A percentile compares a stretch with the other conserved stretches of the same genome.
Conservation (phyloP, 306 rosid species). For the Oemleria cerasiformis region DNA sequence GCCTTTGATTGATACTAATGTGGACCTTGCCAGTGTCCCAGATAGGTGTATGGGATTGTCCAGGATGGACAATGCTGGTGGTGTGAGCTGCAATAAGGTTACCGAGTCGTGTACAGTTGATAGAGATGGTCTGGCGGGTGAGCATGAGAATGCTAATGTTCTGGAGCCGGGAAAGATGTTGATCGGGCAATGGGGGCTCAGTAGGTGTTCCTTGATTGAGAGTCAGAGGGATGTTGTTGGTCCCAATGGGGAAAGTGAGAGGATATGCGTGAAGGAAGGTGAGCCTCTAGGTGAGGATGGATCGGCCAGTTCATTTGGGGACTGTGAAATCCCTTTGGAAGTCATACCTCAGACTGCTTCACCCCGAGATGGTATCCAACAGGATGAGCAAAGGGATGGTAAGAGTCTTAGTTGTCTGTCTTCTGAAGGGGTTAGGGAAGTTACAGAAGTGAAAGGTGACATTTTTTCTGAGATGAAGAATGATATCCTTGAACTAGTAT, state of each 20-base stretch:
- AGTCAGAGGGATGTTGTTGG: conserved; percentile 23
- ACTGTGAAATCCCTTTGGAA: conserved; percentile 24
- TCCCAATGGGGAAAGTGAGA: conserved; percentile 20
- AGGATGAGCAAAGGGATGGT: conserved; percentile 38
- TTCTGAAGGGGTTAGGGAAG: conserved; percentile 24
- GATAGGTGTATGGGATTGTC: conserved; percentile 27
- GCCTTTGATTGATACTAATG: conserved; percentile 30
- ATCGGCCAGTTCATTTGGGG: conserved; percentile 11
- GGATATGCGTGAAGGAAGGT: conserved; percentile 26
- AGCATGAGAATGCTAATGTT: conserved; percentile 9
- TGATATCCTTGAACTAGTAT: conserved; percentile 29
- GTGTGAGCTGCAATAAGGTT: conserved; percentile 31
- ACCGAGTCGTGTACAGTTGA: conserved; percentile 16
- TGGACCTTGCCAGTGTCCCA: conserved; percentile 18
- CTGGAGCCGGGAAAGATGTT: conserved; percentile 23
- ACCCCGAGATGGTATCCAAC: conserved; percentile 30
- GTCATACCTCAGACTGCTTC: conserved; percentile 22
- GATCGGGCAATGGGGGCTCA: conserved; percentile 29
- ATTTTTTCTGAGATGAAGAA: conserved; percentile 19
- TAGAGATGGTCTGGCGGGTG: conserved; percentile 14
- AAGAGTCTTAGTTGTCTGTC: conserved; percentile 20
- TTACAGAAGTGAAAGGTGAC: conserved; percentile 23
- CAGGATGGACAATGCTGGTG: conserved; percentile 22
- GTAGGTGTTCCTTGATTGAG: conserved; percentile 30
- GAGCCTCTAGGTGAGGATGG: conserved; percentile 31